These are phyloP conservation scores for Neurospora terricola DNA, from an alignment of 495 filamentous ascomycete species.

Conservation along the genomic window DNA sequence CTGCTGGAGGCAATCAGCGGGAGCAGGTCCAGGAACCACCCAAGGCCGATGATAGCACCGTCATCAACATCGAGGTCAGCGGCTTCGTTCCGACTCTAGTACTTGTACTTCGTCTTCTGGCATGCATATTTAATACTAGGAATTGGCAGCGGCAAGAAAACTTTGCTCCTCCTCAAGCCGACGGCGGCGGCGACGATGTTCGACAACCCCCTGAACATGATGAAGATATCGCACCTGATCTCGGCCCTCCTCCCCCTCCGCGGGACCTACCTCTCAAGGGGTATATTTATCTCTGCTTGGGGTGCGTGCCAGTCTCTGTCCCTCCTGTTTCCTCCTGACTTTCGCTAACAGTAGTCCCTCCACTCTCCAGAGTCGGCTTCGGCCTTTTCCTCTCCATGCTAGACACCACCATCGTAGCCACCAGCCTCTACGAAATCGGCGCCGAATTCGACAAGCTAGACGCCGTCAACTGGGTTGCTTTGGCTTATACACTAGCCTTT, in stretches of 20 bases:
- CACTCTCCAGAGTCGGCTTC: slow-evolving; percentile 2
- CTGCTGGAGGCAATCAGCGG: not conserved
- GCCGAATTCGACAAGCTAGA: slow-evolving; percentile 25
- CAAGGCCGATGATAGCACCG: not conserved
- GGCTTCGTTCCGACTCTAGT: not conserved
- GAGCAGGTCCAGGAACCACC: not conserved
- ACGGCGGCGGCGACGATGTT: not conserved
- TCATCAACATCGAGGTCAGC: not conserved
- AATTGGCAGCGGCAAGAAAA: not conserved
- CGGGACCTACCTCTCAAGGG: not conserved
- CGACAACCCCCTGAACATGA: not conserved
- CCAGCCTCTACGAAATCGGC: slow-evolving; percentile 34
- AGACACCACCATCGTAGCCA: slow-evolving; percentile 38
- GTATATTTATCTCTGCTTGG: not conserved
- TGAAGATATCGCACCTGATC: not conserved
- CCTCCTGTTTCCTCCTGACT: not conserved
- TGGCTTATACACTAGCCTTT: slow-evolving; percentile 37
- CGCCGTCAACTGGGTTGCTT: slow-evolving; percentile 35
- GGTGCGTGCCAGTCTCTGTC: not conserved
- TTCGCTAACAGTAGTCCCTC: not conserved
- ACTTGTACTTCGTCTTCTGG: not conserved
- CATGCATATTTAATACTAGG: not conserved
- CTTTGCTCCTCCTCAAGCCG: not conserved
- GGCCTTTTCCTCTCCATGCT: slow-evolving; percentile 32
- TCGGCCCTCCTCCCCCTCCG: not conserved